Evolutionary conservation across 2,329 filamentous ascomycete genomes (phyloP), one percentile per base, ranked within the genome.

Genomic region (Penicillium sp.): DNA sequence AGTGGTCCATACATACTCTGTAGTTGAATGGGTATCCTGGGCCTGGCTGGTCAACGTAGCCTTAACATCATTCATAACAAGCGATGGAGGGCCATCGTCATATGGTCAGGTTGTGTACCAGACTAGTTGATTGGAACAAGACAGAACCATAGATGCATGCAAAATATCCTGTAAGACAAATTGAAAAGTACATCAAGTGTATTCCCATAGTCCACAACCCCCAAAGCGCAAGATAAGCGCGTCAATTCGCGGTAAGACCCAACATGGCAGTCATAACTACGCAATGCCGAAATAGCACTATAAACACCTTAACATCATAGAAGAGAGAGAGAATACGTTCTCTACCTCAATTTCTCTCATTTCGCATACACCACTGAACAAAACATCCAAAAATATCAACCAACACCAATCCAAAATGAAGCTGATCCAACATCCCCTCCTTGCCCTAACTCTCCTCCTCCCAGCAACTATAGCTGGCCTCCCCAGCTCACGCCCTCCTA

Each of bases 211-310:
- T 7, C 9, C 2, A 50, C 2, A 13, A 21, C 15, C 36, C 10
- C 8, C 4, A n/a, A 39, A 19, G n/a, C 19, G n/a, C 4, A 39
- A 9, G 9, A 40, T 54, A 7, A 25, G 21, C 44, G 44, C 44
- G 44, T 54, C 51, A 54, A 54, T 34, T 21, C 44, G 9, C 25
- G 25, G 51, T 48, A 29, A 53, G 16, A 9, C 27, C 33, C 16
- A 43, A 21, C n/a, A 40, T 10, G n/a, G 51, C 19, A 41, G 51
- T 54, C 51, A 49, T 49, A 25, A 34, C 43, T 54, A 54, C 51
- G 36, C 44, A 49, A 54, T 29, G 15, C 5, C 19, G 25, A 21
- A 23, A 51, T n/a, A 4, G 4, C 1, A 9, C 21, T 51, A 51
- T 51, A 44, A 34, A 43, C 27, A 33, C 19, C 48, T 11, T 7